Conservation (phyloP, 2,329 filamentous ascomycete genomes). For the Lomentospora prolificans region DNA sequence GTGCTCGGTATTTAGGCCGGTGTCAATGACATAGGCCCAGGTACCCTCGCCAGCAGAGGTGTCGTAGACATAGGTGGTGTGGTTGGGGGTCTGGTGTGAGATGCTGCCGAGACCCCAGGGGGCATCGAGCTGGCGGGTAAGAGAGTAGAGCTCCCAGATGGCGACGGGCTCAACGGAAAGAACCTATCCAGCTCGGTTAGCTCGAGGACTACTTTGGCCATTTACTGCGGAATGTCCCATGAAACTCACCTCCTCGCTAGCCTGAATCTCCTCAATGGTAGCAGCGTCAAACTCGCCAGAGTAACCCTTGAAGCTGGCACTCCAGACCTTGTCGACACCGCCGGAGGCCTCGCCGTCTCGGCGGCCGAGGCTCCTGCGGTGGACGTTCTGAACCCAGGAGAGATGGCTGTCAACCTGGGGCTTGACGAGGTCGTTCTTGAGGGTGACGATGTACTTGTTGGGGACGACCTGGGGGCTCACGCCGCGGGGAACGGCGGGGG, state of each 20-base stretch:
- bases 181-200: conserved; percentile 11
- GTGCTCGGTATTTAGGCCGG: conserved; percentile 38
- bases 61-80: conserved; percentile 31
- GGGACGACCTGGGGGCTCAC: conserved; percentile 16
- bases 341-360: conserved; percentile 20
- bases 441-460: conserved; percentile 34
- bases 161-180: conserved; percentile 16
- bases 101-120: conserved; percentile 36
- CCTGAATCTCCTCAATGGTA: conserved; percentile 29
- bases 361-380: conserved; percentile 21
- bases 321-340: conserved; percentile 12
- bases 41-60: conserved; percentile 27
- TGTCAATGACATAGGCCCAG: conserved; percentile 46
- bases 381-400: conserved; percentile 20
- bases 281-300: conserved; percentile 30
- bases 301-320: conserved; percentile 25
- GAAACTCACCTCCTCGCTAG: conserved; percentile 27
- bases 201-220: not conserved
- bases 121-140: conserved; percentile 23
- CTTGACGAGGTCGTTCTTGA: conserved; percentile 24
- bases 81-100: conserved; percentile 27
- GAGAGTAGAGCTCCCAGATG: conserved; percentile 18
- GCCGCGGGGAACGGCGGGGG: conserved; percentile 13
- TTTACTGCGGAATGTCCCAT: too few species aligned
- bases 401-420: conserved; percentile 23